These are phyloP conservation scores for Mycena alexandri DNA, from an alignment of 768 basidiomycete species.

Conservation along the genomic window DNA sequence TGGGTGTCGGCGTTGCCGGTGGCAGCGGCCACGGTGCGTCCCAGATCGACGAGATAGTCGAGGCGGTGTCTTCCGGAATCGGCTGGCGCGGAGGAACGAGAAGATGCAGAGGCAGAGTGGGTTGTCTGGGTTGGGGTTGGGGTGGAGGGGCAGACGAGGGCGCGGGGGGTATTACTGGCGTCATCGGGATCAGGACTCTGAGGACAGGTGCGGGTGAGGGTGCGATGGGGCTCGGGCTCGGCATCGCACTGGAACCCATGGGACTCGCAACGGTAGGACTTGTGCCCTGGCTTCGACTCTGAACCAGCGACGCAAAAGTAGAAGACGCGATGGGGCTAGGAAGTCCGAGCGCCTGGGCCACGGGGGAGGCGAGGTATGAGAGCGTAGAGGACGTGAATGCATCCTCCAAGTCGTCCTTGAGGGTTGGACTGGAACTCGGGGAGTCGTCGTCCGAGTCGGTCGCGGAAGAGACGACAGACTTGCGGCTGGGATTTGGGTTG, in stretches of 20 bases:
- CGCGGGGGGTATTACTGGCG: slow-evolving; percentile 28
- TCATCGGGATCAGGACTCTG: not conserved
- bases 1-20: slow-evolving; percentile 30
- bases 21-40: slow-evolving; percentile 57
- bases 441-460: too few relatives aligned
- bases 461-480: slow-evolving; percentile 40
- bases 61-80: slow-evolving; percentile 49
- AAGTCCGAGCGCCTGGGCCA: slow-evolving; percentile 58
- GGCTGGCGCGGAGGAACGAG: slow-evolving; percentile 15
- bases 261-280: too few relatives aligned
- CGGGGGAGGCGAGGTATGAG: slow-evolving; percentile 59
- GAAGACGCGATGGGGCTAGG: slow-evolving; percentile 44
- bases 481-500: slow-evolving; percentile 28
- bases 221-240: too few relatives aligned
- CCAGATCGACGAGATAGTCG: slow-evolving; percentile 54
- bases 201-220: too few relatives aligned
- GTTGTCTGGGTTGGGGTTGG: slow-evolving; percentile 2
- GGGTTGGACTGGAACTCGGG: slow-evolving; percentile 40
- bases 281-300: too few relatives aligned
- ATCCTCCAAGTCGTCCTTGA: slow-evolving; percentile 46
- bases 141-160: slow-evolving; percentile 32
- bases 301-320: slow-evolving; percentile 17
- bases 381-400: slow-evolving; percentile 59
- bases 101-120: not conserved
- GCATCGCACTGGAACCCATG: too few relatives aligned